phyloP scores from a whole-genome alignment of 768 basidiomycete species.

The Omphalotus guepiniiformis region DNA sequence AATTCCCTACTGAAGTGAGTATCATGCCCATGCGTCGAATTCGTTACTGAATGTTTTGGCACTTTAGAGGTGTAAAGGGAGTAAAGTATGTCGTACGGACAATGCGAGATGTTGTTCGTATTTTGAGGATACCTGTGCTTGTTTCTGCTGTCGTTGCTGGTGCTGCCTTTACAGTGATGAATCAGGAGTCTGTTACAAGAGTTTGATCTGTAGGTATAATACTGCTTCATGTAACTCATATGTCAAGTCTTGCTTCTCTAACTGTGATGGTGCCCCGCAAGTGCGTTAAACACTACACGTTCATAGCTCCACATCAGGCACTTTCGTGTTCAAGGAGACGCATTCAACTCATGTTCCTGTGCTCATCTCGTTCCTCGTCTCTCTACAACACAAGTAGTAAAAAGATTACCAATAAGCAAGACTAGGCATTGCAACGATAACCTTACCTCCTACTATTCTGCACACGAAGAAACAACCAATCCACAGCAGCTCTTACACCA shows the following conservation, averaged over 20 bases:
- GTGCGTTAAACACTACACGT: too few relatives aligned
- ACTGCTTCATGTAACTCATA: too few relatives aligned
- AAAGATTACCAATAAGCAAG: neutral
- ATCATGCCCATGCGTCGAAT: too few relatives aligned
- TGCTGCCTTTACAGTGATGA: too few relatives aligned
- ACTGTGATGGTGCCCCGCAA: too few relatives aligned
- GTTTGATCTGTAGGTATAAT: too few relatives aligned
- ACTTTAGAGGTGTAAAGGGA: neutral
- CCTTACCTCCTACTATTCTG: slow-evolving; percentile 77
- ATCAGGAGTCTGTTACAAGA: too few relatives aligned
- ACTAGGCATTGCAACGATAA: too few relatives aligned
- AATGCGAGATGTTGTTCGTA: neutral
- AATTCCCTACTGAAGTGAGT: slow-evolving; percentile 1
- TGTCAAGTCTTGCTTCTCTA: too few relatives aligned
- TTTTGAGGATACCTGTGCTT: neutral
- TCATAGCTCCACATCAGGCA: too few relatives aligned
- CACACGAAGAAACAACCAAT: slow-evolving; percentile 93
- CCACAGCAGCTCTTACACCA: slow-evolving; percentile 84
- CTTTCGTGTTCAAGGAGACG: too few relatives aligned
- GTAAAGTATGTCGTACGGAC: neutral
- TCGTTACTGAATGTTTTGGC: neutral
- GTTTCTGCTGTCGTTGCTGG: too few relatives aligned
- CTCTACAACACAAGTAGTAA: neutral
- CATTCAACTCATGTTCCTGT: neutral
- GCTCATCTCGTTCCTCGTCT: slow-evolving; percentile 2